phyloP scores from a whole-genome alignment of 2,329 filamentous ascomycete species.

The Sarocladium strictum region DNA sequence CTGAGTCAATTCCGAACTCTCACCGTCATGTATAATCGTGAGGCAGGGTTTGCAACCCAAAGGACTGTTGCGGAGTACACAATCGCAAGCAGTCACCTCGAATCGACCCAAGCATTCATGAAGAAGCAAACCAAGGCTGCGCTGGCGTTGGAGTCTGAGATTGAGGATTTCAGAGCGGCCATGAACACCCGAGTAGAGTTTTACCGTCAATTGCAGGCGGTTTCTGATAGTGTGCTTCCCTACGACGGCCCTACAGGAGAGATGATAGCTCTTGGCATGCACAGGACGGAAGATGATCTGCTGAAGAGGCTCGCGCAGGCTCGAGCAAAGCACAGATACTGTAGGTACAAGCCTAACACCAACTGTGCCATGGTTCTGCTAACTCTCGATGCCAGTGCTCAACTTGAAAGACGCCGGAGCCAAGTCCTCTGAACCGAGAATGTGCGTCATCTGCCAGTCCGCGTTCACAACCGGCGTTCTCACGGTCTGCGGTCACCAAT shows the following conservation, averaged over 20 bases:
- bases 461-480: constrained; percentile 72
- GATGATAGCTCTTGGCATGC: constrained; percentile 29
- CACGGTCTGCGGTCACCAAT: constrained; percentile 87
- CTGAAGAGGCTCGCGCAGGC: constrained; percentile 53
- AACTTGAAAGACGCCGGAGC: constrained; percentile 52
- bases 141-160: constrained; percentile 56
- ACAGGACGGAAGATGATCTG: constrained; percentile 32
- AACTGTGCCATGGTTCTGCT: not conserved
- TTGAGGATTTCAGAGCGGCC: constrained; percentile 66
- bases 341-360: constrained; percentile 29
- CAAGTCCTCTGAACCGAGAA: constrained; percentile 56
- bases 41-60: constrained; percentile 47
- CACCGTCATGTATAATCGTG: constrained; percentile 42
- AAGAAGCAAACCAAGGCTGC: constrained; percentile 44
- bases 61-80: constrained; percentile 51
- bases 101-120: constrained; percentile 49
- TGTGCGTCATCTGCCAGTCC: constrained; percentile 82
- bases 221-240: constrained; percentile 82
- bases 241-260: constrained; percentile 61
- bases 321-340: constrained; percentile 71
- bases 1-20: constrained; percentile 62
- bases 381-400: constrained; percentile 32
- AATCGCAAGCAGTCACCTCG: constrained; percentile 60
- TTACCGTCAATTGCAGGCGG: constrained; percentile 80
- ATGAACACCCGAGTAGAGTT: constrained; percentile 87